These are phyloP conservation scores for Pythium graminicola DNA, from an alignment of 352 stramenopile genomes.

Conservation along the genomic window DNA sequence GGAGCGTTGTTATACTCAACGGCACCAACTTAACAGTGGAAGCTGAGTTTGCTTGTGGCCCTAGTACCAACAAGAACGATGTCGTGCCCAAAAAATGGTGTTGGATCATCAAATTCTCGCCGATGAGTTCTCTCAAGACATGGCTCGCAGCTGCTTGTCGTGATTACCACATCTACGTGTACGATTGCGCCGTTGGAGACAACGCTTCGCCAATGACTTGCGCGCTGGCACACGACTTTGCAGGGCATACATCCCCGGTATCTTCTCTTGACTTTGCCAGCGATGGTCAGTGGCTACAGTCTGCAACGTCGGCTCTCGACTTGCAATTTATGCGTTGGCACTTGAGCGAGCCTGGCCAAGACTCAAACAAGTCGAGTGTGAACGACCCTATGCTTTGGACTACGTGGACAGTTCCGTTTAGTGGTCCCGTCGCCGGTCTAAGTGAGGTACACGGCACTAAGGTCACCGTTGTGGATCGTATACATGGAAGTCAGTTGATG, in stretches of 20 bases:
- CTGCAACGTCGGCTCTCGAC: conserved; percentile 42
- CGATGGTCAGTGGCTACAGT: conserved; percentile 56
- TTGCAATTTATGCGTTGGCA: conserved; percentile 68
- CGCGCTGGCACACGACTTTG: conserved; percentile 47
- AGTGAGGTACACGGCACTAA: conserved; percentile 29
- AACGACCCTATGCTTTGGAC: conserved; percentile 29
- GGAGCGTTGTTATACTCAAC: conserved; percentile 38
- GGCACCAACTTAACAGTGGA: conserved; percentile 18
- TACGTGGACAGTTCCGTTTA: conserved; percentile 48
- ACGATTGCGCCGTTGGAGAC: conserved; percentile 19
- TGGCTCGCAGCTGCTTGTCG: conserved; percentile 47
- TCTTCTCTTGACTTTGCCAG: conserved; percentile 62
- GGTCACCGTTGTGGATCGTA: conserved; percentile 33
- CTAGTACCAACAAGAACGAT: conserved; percentile 1
- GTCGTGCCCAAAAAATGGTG: conserved; percentile 41
- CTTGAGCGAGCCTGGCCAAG: conserved; percentile 20
- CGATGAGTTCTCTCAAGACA: conserved; percentile 11
- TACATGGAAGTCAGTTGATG: conserved; percentile 4
- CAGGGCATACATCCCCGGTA: conserved; percentile 58
- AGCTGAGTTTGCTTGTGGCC: conserved; percentile 23
- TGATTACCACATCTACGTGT: conserved; percentile 78
- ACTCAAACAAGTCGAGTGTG: not conserved
- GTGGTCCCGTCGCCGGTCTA: conserved; percentile 44
- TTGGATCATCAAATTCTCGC: conserved; percentile 43
- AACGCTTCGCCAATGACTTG: conserved; percentile 17